Evolutionary conservation across 2,329 filamentous ascomycete genomes (phyloP).

Genomic region (Fusarium poae): DNA sequence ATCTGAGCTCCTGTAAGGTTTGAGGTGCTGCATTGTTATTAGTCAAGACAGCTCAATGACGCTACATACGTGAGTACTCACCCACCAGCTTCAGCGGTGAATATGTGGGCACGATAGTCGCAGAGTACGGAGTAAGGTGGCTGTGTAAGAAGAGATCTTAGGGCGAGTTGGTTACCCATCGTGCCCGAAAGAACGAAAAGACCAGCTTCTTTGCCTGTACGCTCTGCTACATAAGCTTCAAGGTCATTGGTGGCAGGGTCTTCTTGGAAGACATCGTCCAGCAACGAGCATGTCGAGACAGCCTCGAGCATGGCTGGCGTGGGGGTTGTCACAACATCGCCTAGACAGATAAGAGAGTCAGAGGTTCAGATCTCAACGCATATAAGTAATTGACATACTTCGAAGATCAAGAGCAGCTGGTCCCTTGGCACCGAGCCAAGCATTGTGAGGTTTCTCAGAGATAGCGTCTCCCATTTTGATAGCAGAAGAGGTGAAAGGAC

Average conservation of each 20-base stretch:
- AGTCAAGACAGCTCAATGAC: background rate
- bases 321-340: slow-evolving; percentile 75
- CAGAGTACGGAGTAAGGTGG: slow-evolving; percentile 86
- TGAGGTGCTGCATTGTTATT: slow-evolving; percentile 67
- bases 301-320: slow-evolving; percentile 85
- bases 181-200: slow-evolving; percentile 90
- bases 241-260: slow-evolving; percentile 83
- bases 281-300: slow-evolving; percentile 78
- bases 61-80: slow-evolving; percentile 47
- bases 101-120: slow-evolving; percentile 83
- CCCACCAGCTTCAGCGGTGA: slow-evolving; percentile 75
- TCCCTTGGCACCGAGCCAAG: slow-evolving; percentile 57
- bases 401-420: slow-evolving; percentile 57
- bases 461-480: slow-evolving; percentile 34
- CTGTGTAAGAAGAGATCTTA: slow-evolving; percentile 81
- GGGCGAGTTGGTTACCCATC: slow-evolving; percentile 91
- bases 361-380: slow-evolving; percentile 31
- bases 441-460: slow-evolving; percentile 43
- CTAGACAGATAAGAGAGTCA: slow-evolving; percentile 35
- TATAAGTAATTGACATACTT: slow-evolving; percentile 49
- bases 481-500: slow-evolving; percentile 30
- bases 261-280: slow-evolving; percentile 87
- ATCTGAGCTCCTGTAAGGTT: slow-evolving; percentile 78
- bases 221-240: slow-evolving; percentile 77
- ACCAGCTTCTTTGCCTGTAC: slow-evolving; percentile 81